Conservation (phyloP, 2,329 filamentous ascomycete species). For the Cladosporium sp. region DNA sequence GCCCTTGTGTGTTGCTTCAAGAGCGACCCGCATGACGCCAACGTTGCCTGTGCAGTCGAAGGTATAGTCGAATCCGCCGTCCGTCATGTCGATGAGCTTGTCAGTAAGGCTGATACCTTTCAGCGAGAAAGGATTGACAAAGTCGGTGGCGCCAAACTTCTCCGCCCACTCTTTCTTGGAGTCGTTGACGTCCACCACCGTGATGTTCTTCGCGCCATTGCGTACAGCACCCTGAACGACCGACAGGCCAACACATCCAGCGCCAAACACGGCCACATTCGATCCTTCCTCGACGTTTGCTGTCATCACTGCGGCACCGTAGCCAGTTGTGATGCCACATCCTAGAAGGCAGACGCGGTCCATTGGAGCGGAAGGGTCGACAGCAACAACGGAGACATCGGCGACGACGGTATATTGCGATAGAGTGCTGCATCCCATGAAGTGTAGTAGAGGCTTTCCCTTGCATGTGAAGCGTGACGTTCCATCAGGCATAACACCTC, state of each 20-base stretch:
- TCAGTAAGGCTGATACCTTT: conserved; percentile 73
- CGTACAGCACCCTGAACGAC: conserved; percentile 87
- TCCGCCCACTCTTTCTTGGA: conserved; percentile 81
- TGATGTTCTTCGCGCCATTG: conserved; percentile 72
- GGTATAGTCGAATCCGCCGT: conserved; percentile 94
- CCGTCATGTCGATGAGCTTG: conserved; percentile 89
- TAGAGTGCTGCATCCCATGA: conserved; percentile 97
- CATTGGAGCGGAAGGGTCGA: conserved; percentile 82
- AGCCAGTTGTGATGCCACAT: conserved; percentile 94
- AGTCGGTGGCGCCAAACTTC: conserved; percentile 94
- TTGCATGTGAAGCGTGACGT: conserved; percentile 87
- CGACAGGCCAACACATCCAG: conserved; percentile 85
- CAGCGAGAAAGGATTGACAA: conserved; percentile 71
- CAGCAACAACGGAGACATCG: conserved; percentile 91
- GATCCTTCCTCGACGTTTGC: conserved; percentile 83
- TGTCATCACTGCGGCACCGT: conserved; percentile 86
- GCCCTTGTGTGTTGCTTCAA: conserved; percentile 95
- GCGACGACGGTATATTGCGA: conserved; percentile 95
- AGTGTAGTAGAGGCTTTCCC: conserved; percentile 87
- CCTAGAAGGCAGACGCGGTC: conserved; percentile 89
- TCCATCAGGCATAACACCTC: conserved; percentile 91
- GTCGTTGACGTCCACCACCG: conserved; percentile 73
- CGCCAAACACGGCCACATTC: conserved; percentile 84
- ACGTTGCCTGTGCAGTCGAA: conserved; percentile 98
- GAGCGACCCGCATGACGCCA: conserved; percentile 82